phyloP scores from a whole-genome alignment of 2,329 filamentous ascomycete genomes.

The Claviceps sorghi region DNA sequence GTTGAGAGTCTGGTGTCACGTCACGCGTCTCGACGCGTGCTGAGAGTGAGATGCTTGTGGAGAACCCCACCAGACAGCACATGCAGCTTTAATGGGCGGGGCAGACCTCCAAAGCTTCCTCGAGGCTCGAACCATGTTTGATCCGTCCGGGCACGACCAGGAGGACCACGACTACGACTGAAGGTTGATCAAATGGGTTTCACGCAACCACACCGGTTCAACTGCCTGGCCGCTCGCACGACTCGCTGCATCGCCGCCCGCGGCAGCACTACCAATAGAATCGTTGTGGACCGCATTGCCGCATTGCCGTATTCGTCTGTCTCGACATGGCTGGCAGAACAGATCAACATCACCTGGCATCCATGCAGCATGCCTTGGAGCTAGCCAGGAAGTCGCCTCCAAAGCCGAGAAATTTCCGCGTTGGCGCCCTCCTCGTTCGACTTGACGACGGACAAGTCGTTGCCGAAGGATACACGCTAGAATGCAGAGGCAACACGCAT shows the following conservation, averaged over 20 bases:
- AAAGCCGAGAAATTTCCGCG: conserved; percentile 81
- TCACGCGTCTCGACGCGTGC: conserved; percentile 7
- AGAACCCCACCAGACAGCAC: neutral
- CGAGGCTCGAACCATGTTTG: neutral
- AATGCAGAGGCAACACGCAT: conserved; percentile 85
- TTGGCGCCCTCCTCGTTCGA: conserved; percentile 76
- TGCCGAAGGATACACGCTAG: conserved; percentile 77
- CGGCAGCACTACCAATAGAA: neutral
- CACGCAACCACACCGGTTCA: neutral
- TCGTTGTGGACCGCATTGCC: neutral
- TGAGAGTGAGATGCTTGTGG: neutral
- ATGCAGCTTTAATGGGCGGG: conserved; percentile 4
- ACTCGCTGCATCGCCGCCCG: neutral
- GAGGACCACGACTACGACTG: neutral
- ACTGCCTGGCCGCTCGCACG: neutral
- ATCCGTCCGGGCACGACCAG: neutral
- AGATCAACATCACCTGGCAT: conserved; percentile 28
- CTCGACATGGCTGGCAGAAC: conserved; percentile 12
- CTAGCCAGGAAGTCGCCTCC: conserved; percentile 68
- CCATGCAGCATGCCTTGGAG: conserved; percentile 58
- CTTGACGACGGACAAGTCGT: conserved; percentile 38
- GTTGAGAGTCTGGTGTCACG: conserved; percentile 7
- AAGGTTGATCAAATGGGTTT: neutral
- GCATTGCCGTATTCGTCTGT: neutral
- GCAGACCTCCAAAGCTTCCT: neutral